Base-by-base conservation (phyloP, 768 basidiomycete genomes). In the Boletus bicolor region DNA sequence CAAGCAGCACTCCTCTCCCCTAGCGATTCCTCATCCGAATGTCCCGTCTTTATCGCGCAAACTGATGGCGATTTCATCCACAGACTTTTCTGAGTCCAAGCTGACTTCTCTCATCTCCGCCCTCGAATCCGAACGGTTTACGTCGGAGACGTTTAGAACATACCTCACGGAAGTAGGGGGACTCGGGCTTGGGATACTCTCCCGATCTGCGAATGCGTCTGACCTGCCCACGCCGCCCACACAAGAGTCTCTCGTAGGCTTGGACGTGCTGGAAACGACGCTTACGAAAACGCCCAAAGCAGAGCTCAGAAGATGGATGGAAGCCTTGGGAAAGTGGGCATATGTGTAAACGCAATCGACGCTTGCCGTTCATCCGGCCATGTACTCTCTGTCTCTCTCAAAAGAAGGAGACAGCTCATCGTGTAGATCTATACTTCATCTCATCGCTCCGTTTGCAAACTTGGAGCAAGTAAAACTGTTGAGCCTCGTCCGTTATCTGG, bases 131-230 rank as follows among this genome's bases (percentile, higher is more conserved):
- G 60, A 69, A 53, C 54, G 24, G 38, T 67, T 64, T 14, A 72
- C 76, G 62, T 75, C 76, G 17, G 61, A 68, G 46, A 58, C 44
- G 12, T 67, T 73, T 36, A 71, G 74, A 64, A 76, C 77, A 28
- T 94, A 98, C 79, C 77, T 92, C 62, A 95, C 96, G 36, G 83
- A 90, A 53, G 91, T 99, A 48, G 97, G 97, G 15, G 97, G 97
- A 53, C 87, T 85, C 62, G 96, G 96, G 10, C 80, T 96, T 17
- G 96, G 96, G 57, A 82, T 99, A 61, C 77, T 93, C 64, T 85
- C 86, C 5, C 84, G 82, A 24, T 77, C 80, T 28, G 49, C 58
- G 24, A 21, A 49, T 10, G 45, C 44, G 44, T 55, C 60, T 9
- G 55, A 55, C 36, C 62, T 66, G 1, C 59, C 59, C 19, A 75